Evolutionary conservation across 2,329 filamentous ascomycete species (phyloP), one percentile per base, ranked within the genome.

Genomic region (Cytospora paraplurivora): DNA sequence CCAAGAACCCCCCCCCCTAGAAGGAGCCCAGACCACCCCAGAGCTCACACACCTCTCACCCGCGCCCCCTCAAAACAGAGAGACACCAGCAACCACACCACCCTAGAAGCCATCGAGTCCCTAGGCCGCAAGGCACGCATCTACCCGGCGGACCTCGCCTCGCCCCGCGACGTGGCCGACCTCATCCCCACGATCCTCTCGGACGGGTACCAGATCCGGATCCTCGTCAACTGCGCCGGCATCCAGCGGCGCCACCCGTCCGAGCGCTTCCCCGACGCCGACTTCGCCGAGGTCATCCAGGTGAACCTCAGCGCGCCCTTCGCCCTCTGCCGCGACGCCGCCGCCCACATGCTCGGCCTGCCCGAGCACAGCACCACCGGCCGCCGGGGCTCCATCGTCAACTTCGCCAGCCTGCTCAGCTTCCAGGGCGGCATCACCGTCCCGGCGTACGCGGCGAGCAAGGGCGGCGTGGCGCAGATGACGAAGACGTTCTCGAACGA

Each of bases 381-480:
- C 58, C 83, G 88, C 47, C 79, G 84, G 64, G 90, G 90, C 32
- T 83, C 82, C 71, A 89, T 97, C 77, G 89, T 97, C 80, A 97
- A 96, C 77, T 87, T 96, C 62, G 92, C 88, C 12, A 91, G 86
- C 13, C 83, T 97, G 49, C 83, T 96, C 44, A 87, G 86, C 54
- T 94, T 94, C 81, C 91, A 96, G 74, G 93, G 93, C 61, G 93
- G 93, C 0, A 82, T 97, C 68, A 96, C 90, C 0, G 91, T 97
- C 1, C 92, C 92, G 0, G 93, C 93, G 1, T 97, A 97, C 73
- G 89, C 93, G 0, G 91, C 92, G 0, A 87, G 86, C 67, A 97
- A 97, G 77, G 93, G 92, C 52, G 93, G 90, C 10, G 88, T 97
- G 0, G 89, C 86, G 7, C 92, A 96, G 78, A 76, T 96, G 64